phyloP scores from a whole-genome alignment of 345 rosid genomes.

The Salix dunnii region DNA sequence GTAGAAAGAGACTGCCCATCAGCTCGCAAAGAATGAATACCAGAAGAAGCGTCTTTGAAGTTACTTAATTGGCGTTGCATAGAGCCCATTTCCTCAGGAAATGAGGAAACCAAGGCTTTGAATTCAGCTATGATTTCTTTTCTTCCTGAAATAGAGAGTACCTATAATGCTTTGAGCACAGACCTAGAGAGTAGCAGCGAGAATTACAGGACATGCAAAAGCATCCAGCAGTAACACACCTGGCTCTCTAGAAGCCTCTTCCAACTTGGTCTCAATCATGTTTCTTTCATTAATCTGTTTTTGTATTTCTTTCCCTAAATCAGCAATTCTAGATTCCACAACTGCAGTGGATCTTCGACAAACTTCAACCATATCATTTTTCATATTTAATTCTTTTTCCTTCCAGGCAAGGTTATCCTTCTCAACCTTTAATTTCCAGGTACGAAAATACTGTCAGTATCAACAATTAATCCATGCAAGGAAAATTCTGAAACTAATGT shows the following conservation, averaged over 20 bases:
- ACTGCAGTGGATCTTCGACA: constrained; percentile 64
- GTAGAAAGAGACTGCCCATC: constrained; percentile 70
- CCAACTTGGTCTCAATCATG: constrained; percentile 56
- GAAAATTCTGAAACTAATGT: constrained; percentile 23
- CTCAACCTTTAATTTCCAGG: constrained; percentile 57
- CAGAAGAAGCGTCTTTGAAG: constrained; percentile 69
- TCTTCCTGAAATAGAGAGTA: constrained; percentile 61
- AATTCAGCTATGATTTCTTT: constrained; percentile 79
- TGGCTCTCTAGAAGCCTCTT: constrained; percentile 65
- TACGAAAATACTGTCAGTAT: constrained; percentile 27
- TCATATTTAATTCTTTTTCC: constrained; percentile 71
- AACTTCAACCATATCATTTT: constrained; percentile 71
- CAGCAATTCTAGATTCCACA: constrained; percentile 58
- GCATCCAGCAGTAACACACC: constrained; percentile 38
- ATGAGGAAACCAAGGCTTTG: constrained; percentile 76
- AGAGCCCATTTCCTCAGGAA: constrained; percentile 81
- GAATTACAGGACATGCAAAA: background rate
- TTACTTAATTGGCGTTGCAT: constrained; percentile 77
- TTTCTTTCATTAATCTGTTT: constrained; percentile 58
- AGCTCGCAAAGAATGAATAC: constrained; percentile 76
- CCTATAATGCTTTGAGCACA: constrained; percentile 25
- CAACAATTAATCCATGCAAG: constrained; percentile 20
- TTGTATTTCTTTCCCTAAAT: constrained; percentile 60
- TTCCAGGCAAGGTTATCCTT: constrained; percentile 81
- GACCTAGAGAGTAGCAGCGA: constrained; percentile 9